Evolutionary conservation across 305 asterid genomes (phyloP).

Genomic region (Fraxinus xanthoxyloides): DNA sequence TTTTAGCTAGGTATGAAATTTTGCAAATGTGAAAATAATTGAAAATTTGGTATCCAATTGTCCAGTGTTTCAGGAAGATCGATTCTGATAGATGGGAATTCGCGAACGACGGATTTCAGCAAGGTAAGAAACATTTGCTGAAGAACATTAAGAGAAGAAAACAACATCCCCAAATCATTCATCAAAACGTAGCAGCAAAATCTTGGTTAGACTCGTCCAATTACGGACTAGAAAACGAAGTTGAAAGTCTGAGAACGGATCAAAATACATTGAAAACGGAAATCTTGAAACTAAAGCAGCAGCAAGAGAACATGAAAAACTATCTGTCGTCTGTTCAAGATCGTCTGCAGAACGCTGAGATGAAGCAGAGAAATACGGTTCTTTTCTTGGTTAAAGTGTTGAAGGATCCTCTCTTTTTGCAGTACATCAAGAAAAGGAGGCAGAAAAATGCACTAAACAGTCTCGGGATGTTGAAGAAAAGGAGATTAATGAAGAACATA

Average conservation of each 20-base stretch:
- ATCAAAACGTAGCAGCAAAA: slow-evolving; percentile 17
- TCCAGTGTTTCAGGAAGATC: slow-evolving; percentile 67
- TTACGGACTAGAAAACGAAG: slow-evolving; percentile 26
- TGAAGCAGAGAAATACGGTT: slow-evolving; percentile 29
- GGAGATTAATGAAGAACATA: slow-evolving; percentile 13
- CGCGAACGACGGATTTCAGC: slow-evolving; percentile 57
- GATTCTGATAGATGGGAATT: slow-evolving; percentile 86
- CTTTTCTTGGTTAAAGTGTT: slow-evolving; percentile 33
- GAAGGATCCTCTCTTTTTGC: slow-evolving; percentile 27
- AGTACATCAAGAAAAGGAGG: slow-evolving; percentile 24
- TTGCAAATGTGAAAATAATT: not conserved
- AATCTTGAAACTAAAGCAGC: slow-evolving; percentile 49
- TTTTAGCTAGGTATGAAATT: not conserved
- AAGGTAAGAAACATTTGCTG: slow-evolving; percentile 67
- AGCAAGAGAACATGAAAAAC: slow-evolving; percentile 40
- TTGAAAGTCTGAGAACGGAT: slow-evolving; percentile 44
- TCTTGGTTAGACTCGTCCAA: slow-evolving; percentile 30
- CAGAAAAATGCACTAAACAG: slow-evolving; percentile 6
- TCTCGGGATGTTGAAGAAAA: slow-evolving; percentile 19
- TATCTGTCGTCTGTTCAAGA: slow-evolving; percentile 35
- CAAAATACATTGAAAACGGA: slow-evolving; percentile 38
- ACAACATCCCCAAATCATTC: slow-evolving; percentile 38
- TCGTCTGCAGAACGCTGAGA: slow-evolving; percentile 26
- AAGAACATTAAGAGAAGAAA: slow-evolving; percentile 67
- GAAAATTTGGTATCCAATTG: not conserved